These are phyloP conservation scores for Fusarium tricinctum DNA, from an alignment of 2,329 filamentous ascomycete genomes.

Conservation along the genomic window DNA sequence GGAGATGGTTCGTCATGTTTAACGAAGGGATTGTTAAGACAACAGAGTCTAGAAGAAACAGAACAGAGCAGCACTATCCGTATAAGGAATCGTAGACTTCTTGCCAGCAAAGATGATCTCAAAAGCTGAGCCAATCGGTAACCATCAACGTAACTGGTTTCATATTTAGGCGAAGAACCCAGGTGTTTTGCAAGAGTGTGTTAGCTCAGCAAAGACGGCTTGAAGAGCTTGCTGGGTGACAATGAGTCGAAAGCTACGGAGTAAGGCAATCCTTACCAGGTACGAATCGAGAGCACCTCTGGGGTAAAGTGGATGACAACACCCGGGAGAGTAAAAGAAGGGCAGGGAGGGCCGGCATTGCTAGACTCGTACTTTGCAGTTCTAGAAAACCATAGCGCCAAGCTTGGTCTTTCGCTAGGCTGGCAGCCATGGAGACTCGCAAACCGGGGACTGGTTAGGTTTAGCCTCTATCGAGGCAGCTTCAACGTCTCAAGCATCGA, in stretches of 20 bases:
- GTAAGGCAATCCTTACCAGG: slow-evolving; percentile 33
- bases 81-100: slow-evolving; percentile 22
- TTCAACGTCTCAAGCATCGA: slow-evolving; percentile 27
- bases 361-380: slow-evolving; percentile 39
- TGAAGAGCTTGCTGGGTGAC: slow-evolving; percentile 30
- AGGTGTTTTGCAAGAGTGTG: slow-evolving; percentile 32
- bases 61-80: slow-evolving; percentile 10
- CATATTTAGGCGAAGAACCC: slow-evolving; percentile 49
- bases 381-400: slow-evolving; percentile 43
- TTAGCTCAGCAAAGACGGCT: slow-evolving; percentile 27
- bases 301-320: slow-evolving; percentile 48
- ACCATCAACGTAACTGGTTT: slow-evolving; percentile 44
- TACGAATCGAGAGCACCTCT: slow-evolving; percentile 43
- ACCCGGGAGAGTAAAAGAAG: slow-evolving; percentile 32
- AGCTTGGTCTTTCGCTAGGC: slow-evolving; percentile 10
- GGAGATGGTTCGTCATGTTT: slow-evolving; percentile 21
- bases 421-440: slow-evolving; percentile 23
- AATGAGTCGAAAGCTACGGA: slow-evolving; percentile 47
- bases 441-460: slow-evolving; percentile 31
- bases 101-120: slow-evolving; percentile 28
- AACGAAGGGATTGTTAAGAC: slow-evolving; percentile 20
- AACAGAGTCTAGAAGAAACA: slow-evolving; percentile 14
- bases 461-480: slow-evolving; percentile 17
- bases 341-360: slow-evolving; percentile 41
- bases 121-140: slow-evolving; percentile 35